phyloP scores from a whole-genome alignment of 2,329 filamentous ascomycete genomes.

The Diaporthe citri region DNA sequence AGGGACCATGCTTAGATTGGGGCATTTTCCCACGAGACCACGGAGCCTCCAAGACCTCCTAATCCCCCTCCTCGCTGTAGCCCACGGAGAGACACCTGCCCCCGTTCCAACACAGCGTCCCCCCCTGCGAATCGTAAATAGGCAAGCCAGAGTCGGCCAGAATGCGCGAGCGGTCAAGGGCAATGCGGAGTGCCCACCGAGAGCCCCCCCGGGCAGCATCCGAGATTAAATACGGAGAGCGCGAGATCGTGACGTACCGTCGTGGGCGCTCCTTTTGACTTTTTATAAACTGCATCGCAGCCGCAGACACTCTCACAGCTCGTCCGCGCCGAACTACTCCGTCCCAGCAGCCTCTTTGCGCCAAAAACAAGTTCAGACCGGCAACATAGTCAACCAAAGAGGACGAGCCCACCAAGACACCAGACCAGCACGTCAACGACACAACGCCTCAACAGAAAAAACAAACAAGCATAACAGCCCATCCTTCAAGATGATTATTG shows the following conservation, averaged over 20 bases:
- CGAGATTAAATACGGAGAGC: slow-evolving; percentile 36
- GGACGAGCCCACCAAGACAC: slow-evolving; percentile 1
- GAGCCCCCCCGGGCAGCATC: slow-evolving; percentile 19
- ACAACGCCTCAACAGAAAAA: neutral
- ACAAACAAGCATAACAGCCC: neutral
- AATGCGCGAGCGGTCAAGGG: slow-evolving; percentile 32
- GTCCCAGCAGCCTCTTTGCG: neutral
- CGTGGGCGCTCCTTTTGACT: slow-evolving; percentile 15
- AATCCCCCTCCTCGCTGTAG: neutral
- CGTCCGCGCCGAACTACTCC: slow-evolving; percentile 3
- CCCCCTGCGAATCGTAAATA: slow-evolving; percentile 15
- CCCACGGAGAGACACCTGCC: neutral
- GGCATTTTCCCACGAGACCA: slow-evolving; percentile 20
- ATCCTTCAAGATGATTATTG: slow-evolving; percentile 34
- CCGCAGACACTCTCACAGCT: slow-evolving; percentile 19
- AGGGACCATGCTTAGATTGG: slow-evolving; percentile 27
- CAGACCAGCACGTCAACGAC: neutral
- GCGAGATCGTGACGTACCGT: slow-evolving; percentile 33
- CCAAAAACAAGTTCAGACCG: neutral
- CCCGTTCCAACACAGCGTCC: slow-evolving; percentile 11
- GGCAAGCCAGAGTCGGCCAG: slow-evolving; percentile 10
- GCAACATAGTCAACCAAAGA: slow-evolving; percentile 12
- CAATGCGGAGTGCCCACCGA: neutral
- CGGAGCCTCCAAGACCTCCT: slow-evolving; percentile 9
- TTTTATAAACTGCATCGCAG: slow-evolving; percentile 28